Evolutionary conservation across 1,284 basidiomycete species (phyloP).

Genomic region (Cryptococcus wingfieldii): DNA sequence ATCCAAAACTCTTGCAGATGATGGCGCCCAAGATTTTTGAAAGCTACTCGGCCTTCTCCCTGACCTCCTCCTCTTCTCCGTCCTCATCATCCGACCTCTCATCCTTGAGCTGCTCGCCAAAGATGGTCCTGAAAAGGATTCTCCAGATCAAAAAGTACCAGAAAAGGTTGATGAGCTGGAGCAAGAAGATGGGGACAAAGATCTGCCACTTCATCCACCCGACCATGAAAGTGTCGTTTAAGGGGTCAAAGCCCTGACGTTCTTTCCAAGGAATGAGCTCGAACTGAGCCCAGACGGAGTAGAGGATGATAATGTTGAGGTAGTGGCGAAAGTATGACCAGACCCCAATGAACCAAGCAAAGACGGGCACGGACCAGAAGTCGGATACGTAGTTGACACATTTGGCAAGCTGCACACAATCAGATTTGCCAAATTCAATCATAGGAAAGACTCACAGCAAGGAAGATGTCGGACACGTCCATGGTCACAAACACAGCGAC

Average conservation of each 20-base stretch:
- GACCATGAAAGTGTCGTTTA: slow-evolving; percentile 66
- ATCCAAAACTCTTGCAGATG: too few species aligned
- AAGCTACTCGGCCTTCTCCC: slow-evolving; percentile 50
- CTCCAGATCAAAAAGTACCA: slow-evolving; percentile 82
- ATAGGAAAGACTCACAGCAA: slow-evolving; percentile 61
- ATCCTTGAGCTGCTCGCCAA: slow-evolving; percentile 42
- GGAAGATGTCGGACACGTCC: slow-evolving; percentile 88
- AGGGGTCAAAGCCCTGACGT: slow-evolving; percentile 57
- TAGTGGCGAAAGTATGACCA: slow-evolving; percentile 98
- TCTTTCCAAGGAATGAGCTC: slow-evolving; percentile 59
- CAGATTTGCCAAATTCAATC: background rate
- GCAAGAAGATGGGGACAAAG: slow-evolving; percentile 65
- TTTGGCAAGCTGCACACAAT: slow-evolving; percentile 64
- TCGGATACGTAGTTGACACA: slow-evolving; percentile 79
- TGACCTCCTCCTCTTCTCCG: slow-evolving; percentile 33
- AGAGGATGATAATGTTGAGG: slow-evolving; percentile 80
- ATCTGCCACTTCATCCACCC: slow-evolving; percentile 80
- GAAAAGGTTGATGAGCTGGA: slow-evolving; percentile 82
- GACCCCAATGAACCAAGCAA: slow-evolving; percentile 63
- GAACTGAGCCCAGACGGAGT: slow-evolving; percentile 79
- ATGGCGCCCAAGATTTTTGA: too few species aligned
- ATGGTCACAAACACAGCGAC: slow-evolving; percentile 93
- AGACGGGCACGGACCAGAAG: slow-evolving; percentile 61
- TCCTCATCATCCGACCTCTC: slow-evolving; percentile 53
- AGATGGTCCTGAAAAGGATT: slow-evolving; percentile 54